phyloP scores from a whole-genome alignment of 805 yeast species.

The Cephaloascus fragrans region DNA sequence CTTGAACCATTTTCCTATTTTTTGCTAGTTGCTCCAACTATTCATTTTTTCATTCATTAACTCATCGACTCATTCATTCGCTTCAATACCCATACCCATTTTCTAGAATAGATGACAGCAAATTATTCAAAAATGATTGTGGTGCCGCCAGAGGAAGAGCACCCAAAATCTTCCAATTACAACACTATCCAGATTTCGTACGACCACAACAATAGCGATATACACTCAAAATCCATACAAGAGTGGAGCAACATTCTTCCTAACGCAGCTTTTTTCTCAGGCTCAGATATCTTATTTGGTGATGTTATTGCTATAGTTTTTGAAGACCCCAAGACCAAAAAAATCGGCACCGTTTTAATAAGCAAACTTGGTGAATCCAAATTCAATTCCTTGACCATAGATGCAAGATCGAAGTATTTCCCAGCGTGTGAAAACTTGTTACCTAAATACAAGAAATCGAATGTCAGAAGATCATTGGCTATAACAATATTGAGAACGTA shows the following conservation, averaged over 20 bases:
- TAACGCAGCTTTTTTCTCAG: constrained; percentile 42
- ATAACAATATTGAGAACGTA: constrained; percentile 61
- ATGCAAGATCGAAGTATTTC: constrained; percentile 55
- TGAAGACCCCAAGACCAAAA: constrained; percentile 32
- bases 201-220: no score
- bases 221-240: constrained; percentile 6
- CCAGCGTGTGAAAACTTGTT: constrained; percentile 70
- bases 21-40: no score
- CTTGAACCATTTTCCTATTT: no score
- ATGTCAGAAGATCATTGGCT: constrained; percentile 69
- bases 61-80: no score
- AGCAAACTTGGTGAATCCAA: constrained; percentile 61
- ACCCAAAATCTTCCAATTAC: no score
- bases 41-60: no score
- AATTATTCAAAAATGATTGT: no score
- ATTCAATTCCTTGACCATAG: constrained; percentile 48
- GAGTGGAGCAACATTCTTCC: constrained; percentile 36
- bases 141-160: no score
- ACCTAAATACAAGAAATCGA: constrained; percentile 36
- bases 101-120: no score
- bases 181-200: no score
- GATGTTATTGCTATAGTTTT: constrained; percentile 39
- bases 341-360: constrained; percentile 43
- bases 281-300: constrained; percentile 38
- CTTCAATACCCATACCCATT: no score